Conservation (phyloP, 108 stramenopile species). For the Pseudonitzschia multiseries region DNA sequence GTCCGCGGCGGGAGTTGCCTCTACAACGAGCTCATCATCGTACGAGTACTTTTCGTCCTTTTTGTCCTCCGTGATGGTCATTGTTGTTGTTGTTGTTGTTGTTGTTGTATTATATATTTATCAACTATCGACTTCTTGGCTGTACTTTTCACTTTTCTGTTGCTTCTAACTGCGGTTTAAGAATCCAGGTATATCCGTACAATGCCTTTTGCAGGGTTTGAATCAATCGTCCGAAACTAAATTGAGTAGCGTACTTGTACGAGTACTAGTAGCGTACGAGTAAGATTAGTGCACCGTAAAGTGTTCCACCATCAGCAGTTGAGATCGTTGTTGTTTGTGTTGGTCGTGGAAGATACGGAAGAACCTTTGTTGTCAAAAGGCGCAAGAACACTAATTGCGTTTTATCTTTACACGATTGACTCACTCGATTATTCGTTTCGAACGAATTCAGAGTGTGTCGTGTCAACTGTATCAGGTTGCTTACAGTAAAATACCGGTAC, state of each 20-base stretch:
- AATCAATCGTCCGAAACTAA: background rate
- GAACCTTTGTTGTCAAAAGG: no score
- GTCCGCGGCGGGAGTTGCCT: slow-evolving; percentile 31
- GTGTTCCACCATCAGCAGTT: no score
- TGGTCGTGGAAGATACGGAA: no score
- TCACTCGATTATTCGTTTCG: no score
- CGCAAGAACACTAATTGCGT: no score
- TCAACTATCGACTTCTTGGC: background rate
- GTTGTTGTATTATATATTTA: no score
- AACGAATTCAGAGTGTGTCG: no score
- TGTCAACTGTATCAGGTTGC: no score
- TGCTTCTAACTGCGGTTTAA: background rate
- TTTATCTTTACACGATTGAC: no score
- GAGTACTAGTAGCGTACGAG: background rate
- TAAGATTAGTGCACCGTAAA: background rate
- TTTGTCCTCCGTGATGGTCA: background rate
- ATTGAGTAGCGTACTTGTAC: no score
- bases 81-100: background rate
- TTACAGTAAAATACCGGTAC: no score
- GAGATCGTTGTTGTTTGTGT: no score
- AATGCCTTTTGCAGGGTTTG: background rate
- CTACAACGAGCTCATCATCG: slow-evolving; percentile 28
- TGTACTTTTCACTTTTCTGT: background rate
- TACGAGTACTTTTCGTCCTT: background rate
- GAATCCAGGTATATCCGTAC: background rate